phyloP scores from a whole-genome alignment of 2,329 filamentous ascomycete species.

The Berkeleyomyces basicola region DNA sequence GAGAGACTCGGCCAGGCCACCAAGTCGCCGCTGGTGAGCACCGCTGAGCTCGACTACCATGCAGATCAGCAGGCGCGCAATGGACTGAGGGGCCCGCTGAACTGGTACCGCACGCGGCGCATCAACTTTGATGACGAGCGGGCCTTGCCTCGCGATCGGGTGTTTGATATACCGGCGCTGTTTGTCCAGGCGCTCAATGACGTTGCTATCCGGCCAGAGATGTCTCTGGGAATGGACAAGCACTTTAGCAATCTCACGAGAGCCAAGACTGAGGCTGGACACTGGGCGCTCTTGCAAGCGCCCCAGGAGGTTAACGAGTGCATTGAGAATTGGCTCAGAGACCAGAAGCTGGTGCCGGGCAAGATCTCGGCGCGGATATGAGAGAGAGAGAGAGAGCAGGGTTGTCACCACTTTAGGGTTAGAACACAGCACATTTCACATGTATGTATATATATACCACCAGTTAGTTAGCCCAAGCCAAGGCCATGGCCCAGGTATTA shows the following conservation, averaged over 20 bases:
- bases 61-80: conserved; percentile 51
- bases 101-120: conserved; percentile 69
- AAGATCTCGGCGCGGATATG: conserved; percentile 23
- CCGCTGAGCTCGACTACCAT: conserved; percentile 64
- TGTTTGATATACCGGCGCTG: conserved; percentile 46
- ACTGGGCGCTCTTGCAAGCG: conserved; percentile 73
- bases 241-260: conserved; percentile 47
- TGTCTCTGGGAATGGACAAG: conserved; percentile 57
- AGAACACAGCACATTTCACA: neutral
- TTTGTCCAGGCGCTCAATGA: conserved; percentile 62
- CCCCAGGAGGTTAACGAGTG: conserved; percentile 52
- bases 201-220: conserved; percentile 49
- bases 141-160: conserved; percentile 31
- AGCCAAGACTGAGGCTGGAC: conserved; percentile 48
- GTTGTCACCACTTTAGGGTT: neutral
- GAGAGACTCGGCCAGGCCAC: conserved; percentile 45
- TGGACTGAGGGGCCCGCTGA: conserved; percentile 63
- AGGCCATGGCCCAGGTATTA: neutral
- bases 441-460: neutral
- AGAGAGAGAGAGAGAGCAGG: conserved; percentile 1
- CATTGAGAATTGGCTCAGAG: conserved; percentile 50
- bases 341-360: conserved; percentile 14
- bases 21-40: conserved; percentile 42
- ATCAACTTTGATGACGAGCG: conserved; percentile 64
- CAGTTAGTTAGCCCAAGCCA: too few relatives aligned